Evolutionary conservation across 2,329 filamentous ascomycete species (phyloP).

Genomic region (Alternaria gansuensis): DNA sequence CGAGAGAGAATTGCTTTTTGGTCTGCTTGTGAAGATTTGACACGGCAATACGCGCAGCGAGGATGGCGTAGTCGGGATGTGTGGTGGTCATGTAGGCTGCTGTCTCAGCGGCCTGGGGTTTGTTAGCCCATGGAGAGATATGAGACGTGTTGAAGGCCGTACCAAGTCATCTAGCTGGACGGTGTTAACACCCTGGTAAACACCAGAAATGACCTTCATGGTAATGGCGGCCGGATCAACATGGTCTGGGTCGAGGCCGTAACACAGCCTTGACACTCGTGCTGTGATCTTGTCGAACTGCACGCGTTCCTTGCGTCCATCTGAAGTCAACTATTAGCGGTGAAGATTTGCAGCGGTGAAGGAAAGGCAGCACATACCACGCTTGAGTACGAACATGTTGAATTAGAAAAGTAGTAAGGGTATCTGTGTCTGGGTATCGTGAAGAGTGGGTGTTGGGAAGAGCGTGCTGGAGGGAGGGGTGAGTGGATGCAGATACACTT

Average conservation of each 20-base stretch:
- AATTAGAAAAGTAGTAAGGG: conserved; percentile 35
- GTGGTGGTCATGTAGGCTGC: conserved; percentile 99
- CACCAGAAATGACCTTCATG: conserved; percentile 98
- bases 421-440: conserved; percentile 43
- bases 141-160: conserved; percentile 53
- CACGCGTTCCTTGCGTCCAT: conserved; percentile 99
- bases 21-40: conserved; percentile 99
- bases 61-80: conserved; percentile 98
- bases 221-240: conserved; percentile 98
- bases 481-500: conserved; percentile 33
- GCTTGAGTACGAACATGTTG: conserved; percentile 56
- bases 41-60: conserved; percentile 96
- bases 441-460: conserved; percentile 31
- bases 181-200: conserved; percentile 97
- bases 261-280: conserved; percentile 95
- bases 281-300: conserved; percentile 99
- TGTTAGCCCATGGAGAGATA: conserved; percentile 30
- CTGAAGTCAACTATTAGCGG: conserved; percentile 60
- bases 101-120: conserved; percentile 86
- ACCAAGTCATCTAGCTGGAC: conserved; percentile 96
- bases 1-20: conserved; percentile 99
- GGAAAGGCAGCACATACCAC: conserved; percentile 47
- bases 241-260: conserved; percentile 93
- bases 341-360: conserved; percentile 34
- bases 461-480: conserved; percentile 35